Base-by-base conservation (phyloP, 495 filamentous ascomycete genomes). In the Penicillium diatomitis region DNA sequence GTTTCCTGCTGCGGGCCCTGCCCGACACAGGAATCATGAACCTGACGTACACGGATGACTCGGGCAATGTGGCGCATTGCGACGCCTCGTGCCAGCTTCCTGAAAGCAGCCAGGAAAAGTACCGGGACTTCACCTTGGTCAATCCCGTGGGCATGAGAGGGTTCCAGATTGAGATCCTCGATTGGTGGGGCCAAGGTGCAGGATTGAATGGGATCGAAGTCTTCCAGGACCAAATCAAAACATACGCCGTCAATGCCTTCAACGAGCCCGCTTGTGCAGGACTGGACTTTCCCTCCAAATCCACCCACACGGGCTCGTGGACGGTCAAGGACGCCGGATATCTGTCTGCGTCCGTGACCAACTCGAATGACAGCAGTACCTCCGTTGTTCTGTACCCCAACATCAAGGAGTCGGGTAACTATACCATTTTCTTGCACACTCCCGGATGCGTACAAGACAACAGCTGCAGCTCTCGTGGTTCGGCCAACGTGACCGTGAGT, bases 21-120 rank as follows among this genome's bases (percentile, higher is more conserved):
- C 88, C 89, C 4, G 80, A 89, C 56, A 83, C 85, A 57, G 94
- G 94, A 32, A 96, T 97, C 61, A 88, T 97, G 86, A 96, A 97
- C 64, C 76, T 98, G 54, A 95, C 90, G 35, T 96, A 89, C 53
- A 84, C 78, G 40, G 88, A 96, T 60, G 74, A 67, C 1, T 84
- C 85, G 0, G 77, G 79, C 2, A 67, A 80, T 32, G 79, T 83
- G 38, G 68, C 69, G 31, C 77, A 71, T 41, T 98, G 92, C 66
- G 87, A 90, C 34, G 79, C 77, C 43, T 70, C 75, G 51, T 99
- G 92, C 53, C 85, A 88, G 6, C 77, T 99, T 47, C 86, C 87
- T 44, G 70, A 78, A 52, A 76, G 82, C 61, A 58, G 78, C 28
- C 71, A 61, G 5, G 69, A 85, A 41, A 68, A 76, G 40, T 89